Percentiles rank a stretch among this genome's conserved stretches.
Evolutionary conservation across 2,329 filamentous ascomycete genomes (phyloP).

Genomic region (Sporothrix humicola): DNA sequence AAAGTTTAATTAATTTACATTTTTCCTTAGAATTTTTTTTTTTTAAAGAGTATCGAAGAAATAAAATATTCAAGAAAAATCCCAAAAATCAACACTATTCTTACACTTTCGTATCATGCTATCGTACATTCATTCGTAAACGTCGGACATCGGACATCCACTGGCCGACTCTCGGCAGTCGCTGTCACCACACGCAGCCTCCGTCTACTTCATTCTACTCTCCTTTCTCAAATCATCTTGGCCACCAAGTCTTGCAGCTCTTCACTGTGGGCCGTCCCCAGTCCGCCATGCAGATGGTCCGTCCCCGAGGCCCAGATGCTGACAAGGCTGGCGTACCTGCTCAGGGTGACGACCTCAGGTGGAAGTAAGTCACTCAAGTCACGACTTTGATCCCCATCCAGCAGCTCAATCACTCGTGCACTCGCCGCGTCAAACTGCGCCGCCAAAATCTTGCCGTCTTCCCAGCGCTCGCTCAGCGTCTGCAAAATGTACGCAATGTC

Average conservation of each 20-base stretch:
- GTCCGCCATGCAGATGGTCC: not conserved
- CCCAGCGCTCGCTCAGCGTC: constrained; percentile 40
- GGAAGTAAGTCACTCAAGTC: constrained; percentile 30
- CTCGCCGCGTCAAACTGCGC: constrained; percentile 36
- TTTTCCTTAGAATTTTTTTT: no score
- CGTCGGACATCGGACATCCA: no score
- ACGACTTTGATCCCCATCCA: not conserved
- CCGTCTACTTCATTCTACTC: not conserved
- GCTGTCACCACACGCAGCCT: no score
- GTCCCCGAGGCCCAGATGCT: constrained; percentile 37
- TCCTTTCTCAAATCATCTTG: constrained; percentile 27
- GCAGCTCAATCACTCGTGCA: constrained; percentile 35
- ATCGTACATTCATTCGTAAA: not conserved
- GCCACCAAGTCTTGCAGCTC: constrained; percentile 32
- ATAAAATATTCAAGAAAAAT: not conserved
- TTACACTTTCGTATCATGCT: not conserved
- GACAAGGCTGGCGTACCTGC: constrained; percentile 38
- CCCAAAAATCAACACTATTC: not conserved
- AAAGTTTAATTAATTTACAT: no score
- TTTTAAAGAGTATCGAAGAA: no score
- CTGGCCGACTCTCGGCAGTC: no score
- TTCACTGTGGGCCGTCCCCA: constrained; percentile 9
- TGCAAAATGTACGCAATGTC: constrained; percentile 39
- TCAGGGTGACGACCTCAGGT: constrained; percentile 37
- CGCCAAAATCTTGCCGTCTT: constrained; percentile 39